A percentile compares a stretch with the other conserved stretches of the same genome.
Evolutionary conservation across 169 alveolate species (phyloP).

Genomic region (Plasmodium vinckei): DNA sequence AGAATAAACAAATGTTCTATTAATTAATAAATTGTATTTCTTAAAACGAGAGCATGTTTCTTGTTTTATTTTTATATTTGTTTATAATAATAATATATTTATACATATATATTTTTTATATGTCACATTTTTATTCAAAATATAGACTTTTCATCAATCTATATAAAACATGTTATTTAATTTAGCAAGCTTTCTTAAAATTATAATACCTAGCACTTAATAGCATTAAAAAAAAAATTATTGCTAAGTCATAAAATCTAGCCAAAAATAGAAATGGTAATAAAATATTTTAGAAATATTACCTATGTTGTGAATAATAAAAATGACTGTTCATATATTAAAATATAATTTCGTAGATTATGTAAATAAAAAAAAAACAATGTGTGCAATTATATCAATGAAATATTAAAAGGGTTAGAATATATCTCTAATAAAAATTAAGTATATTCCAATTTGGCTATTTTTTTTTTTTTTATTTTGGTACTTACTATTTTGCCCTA

Average conservation of each 20-base stretch:
- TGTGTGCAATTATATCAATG: constrained; percentile 9
- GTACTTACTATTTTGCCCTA: constrained; percentile 2
- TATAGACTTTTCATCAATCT: constrained; percentile 14
- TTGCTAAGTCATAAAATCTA: constrained; percentile 38
- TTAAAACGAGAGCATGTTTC: not conserved
- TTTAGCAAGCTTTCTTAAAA: not conserved
- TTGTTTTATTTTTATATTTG: not conserved
- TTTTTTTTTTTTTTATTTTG: not conserved
- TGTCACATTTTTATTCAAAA: constrained; percentile 1
- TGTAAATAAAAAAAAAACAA: constrained; percentile 19
- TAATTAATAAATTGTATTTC: not conserved
- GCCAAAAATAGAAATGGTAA: constrained; percentile 27
- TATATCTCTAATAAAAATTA: constrained; percentile 30
- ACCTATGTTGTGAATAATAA: constrained; percentile 6
- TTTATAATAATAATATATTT: too few relatives aligned
- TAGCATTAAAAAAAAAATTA: constrained; percentile 42
- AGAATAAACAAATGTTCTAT: not conserved
- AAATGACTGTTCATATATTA: not conserved
- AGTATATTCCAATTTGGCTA: constrained; percentile 23
- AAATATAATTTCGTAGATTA: constrained; percentile 3
- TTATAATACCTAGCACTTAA: constrained; percentile 32
- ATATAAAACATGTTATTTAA: not conserved
- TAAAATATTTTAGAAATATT: constrained; percentile 19
- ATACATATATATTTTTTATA: not conserved
- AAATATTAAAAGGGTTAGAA: constrained; percentile 13